phyloP scores from a whole-genome alignment of 2,329 filamentous ascomycete species.

The Phaeosphaeria sp. region DNA sequence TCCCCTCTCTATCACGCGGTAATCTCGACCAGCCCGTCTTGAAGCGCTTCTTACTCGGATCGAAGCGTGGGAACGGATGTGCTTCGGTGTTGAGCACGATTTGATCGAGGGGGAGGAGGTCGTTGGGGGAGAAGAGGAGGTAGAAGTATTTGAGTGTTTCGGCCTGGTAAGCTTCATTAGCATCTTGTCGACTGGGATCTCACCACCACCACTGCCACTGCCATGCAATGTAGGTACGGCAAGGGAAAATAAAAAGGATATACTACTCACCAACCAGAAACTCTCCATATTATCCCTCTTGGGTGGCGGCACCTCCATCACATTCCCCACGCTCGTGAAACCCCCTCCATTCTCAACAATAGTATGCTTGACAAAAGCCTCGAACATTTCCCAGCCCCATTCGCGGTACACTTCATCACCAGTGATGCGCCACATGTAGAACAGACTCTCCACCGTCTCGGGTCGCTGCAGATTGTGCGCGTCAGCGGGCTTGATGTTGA shows the following conservation, averaged over 20 bases:
- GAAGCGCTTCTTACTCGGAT: constrained; percentile 74
- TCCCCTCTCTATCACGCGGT: constrained; percentile 55
- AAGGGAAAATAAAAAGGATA: neutral
- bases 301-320: constrained; percentile 72
- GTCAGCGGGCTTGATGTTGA: constrained; percentile 80
- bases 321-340: constrained; percentile 82
- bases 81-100: constrained; percentile 97
- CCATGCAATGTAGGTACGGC: too few species aligned
- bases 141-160: constrained; percentile 99
- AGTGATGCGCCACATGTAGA: constrained; percentile 99
- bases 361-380: constrained; percentile 85
- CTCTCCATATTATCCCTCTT: constrained; percentile 95
- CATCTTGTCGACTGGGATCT: neutral
- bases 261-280: constrained; percentile 83
- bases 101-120: constrained; percentile 82
- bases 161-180: constrained; percentile 63
- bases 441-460: constrained; percentile 93
- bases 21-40: constrained; percentile 82
- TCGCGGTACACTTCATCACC: constrained; percentile 87
- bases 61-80: constrained; percentile 86
- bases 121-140: constrained; percentile 84
- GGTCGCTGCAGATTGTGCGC: constrained; percentile 92
- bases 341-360: constrained; percentile 78
- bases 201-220: too few species aligned
- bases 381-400: constrained; percentile 99